Base-by-base conservation (phyloP, 768 basidiomycete species). In the Boletales sp. region DNA sequence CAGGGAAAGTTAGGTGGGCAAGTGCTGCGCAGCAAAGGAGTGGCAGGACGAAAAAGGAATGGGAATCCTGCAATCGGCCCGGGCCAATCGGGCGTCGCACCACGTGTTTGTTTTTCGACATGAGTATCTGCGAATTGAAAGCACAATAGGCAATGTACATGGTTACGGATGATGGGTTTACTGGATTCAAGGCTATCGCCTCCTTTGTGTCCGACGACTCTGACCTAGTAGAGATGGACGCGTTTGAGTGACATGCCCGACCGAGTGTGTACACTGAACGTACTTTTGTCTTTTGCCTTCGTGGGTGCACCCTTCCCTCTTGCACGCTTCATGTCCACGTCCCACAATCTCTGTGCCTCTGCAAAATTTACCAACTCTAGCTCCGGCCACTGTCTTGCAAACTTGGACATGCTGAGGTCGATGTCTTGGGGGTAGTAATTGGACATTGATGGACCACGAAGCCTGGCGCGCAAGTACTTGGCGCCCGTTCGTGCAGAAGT, bases 381-480 rank as follows among this genome's bases (percentile, higher is more conserved):
- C 47, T 77, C 79, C 17, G 82, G 81, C 64, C 79, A 78, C 50
- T 75, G 55, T 32, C 74, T 73, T 3, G 74, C 75, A 10, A 84
- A 69, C 43, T 73, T 60, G 30, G 81, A 65, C 44, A 91, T 71
- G 52, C 77, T 62, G 31, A 91, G 68, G 49, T 80, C 74, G 51
- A 88, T 59, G 17, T 72, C 67, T 17, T 70, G 65, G 0, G 87
- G 88, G 70, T 94, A 94, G 72, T 97, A 97, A 5, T 79, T 72
- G 55, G 86, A 64, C 85, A 97, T 89, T 27, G 90, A 79, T 0
- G 92, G 92, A 0, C 94, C 95, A 0, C 85, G 82, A 32, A 97
- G 80, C 15, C 87, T 78, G 12, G 80, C 76, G 17, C 87, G 83
- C 40, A 97, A 82, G 72, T 95, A 93, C 72, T 97, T 97, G 24